These are phyloP conservation scores for Xylaria palmicola DNA, from an alignment of 495 filamentous ascomycete species.

Conservation along the genomic window DNA sequence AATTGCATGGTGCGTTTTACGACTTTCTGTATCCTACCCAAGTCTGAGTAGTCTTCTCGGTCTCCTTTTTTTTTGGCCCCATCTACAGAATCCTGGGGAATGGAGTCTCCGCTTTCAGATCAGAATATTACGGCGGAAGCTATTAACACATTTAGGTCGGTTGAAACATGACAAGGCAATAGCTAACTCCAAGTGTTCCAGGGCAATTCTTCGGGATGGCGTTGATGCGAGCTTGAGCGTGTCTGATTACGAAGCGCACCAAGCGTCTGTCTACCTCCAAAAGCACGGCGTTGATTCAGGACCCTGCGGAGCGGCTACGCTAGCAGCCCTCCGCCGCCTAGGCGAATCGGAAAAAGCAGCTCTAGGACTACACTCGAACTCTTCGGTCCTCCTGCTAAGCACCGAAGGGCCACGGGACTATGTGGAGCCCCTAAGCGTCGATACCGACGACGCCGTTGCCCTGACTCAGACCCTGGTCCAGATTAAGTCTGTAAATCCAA, in stretches of 20 bases:
- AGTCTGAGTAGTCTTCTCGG: no score
- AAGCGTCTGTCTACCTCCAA: slow-evolving; percentile 50
- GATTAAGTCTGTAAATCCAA: slow-evolving; percentile 48
- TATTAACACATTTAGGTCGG: no score
- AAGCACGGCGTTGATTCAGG: slow-evolving; percentile 49
- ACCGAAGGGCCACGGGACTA: slow-evolving; percentile 35
- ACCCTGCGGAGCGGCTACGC: slow-evolving; percentile 62
- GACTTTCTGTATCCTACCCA: no score
- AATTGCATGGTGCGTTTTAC: slow-evolving; percentile 66
- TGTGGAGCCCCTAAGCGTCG: slow-evolving; percentile 30
- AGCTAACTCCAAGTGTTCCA: no score
- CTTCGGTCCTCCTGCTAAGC: slow-evolving; percentile 51
- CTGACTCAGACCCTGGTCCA: slow-evolving; percentile 41
- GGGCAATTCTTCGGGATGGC: slow-evolving; percentile 48
- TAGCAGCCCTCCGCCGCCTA: slow-evolving; percentile 56
- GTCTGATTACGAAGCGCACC: slow-evolving; percentile 55
- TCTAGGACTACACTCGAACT: slow-evolving; percentile 39
- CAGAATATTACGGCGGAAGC: no score
- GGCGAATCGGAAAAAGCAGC: slow-evolving; percentile 24
- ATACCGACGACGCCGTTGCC: slow-evolving; percentile 34
- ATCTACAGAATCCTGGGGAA: no score
- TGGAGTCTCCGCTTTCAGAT: no score
- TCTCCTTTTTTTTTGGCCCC: no score
- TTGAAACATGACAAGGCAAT: no score
- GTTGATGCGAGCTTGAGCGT: slow-evolving; percentile 60